Percentiles rank a stretch among this genome's conserved stretches.
These are phyloP conservation scores for Kazachstania africana DNA, from an alignment of 805 yeast species.

Conservation along the genomic window DNA sequence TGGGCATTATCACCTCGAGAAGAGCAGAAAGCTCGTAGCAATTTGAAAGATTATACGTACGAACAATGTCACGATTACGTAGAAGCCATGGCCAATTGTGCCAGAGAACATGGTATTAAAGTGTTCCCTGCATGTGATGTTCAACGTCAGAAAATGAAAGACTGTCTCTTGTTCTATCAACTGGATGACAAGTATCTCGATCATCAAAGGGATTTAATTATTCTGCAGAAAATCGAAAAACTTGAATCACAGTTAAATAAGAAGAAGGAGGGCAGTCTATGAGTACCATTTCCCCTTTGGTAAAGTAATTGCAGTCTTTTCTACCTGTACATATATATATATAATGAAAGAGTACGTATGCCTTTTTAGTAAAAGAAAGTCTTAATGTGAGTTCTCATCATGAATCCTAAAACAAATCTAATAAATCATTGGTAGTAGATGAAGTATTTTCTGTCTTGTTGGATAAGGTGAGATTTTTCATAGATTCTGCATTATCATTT, in stretches of 20 bases:
- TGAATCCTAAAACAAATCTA: slow-evolving; percentile 20
- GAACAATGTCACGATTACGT: slow-evolving; percentile 58
- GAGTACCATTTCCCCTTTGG: too few relatives aligned
- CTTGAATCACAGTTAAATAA: slow-evolving; percentile 22
- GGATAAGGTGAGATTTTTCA: slow-evolving; percentile 1
- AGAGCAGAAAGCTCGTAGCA: slow-evolving; percentile 58
- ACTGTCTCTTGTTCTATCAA: slow-evolving; percentile 53
- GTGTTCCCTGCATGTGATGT: slow-evolving; percentile 56
- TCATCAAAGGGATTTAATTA: slow-evolving; percentile 51
- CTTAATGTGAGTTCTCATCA: too few relatives aligned
- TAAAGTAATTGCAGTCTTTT: too few relatives aligned
- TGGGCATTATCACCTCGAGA: slow-evolving; percentile 73
- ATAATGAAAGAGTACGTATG: not conserved
- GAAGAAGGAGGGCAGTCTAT: too few relatives aligned
- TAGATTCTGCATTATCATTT: slow-evolving; percentile 1
- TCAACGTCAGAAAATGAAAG: slow-evolving; percentile 46
- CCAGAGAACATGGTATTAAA: slow-evolving; percentile 48
- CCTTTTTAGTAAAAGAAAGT: not conserved
- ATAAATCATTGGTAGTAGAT: slow-evolving; percentile 19
- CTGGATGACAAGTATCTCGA: slow-evolving; percentile 49
- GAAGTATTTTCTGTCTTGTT: slow-evolving; percentile 1
- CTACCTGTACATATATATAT: not conserved
- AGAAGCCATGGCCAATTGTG: slow-evolving; percentile 53
- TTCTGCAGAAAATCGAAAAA: slow-evolving; percentile 42
- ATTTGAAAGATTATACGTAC: slow-evolving; percentile 60